These are phyloP conservation scores for Rhodocollybia butyracea DNA, from an alignment of 768 basidiomycete species.

Conservation along the genomic window DNA sequence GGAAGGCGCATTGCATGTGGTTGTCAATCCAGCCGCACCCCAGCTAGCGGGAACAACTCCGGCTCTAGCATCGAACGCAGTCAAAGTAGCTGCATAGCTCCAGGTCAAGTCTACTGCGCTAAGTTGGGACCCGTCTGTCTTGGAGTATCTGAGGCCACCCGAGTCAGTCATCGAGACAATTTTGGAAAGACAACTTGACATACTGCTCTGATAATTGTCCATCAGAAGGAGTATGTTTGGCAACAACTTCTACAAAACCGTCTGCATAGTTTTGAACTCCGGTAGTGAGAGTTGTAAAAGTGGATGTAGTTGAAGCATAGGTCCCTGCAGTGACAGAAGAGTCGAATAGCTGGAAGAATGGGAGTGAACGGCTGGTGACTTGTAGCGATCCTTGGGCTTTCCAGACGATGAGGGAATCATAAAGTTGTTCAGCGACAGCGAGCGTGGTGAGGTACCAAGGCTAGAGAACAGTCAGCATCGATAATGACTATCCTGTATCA, in stretches of 20 bases:
- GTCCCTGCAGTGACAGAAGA: constrained; percentile 20
- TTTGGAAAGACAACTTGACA: background rate
- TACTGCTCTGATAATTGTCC: constrained; percentile 31
- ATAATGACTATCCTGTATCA: background rate
- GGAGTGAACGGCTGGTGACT: constrained; percentile 58
- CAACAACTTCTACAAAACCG: constrained; percentile 53
- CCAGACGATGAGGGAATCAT: constrained; percentile 70
- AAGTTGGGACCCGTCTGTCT: constrained; percentile 42
- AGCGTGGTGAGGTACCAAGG: constrained; percentile 77
- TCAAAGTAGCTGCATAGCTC: constrained; percentile 72
- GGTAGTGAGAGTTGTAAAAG: constrained; percentile 43
- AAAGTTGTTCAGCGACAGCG: constrained; percentile 74
- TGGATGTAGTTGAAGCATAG: constrained; percentile 45
- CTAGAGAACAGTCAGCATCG: constrained; percentile 26
- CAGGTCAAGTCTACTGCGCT: constrained; percentile 72
- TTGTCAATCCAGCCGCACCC: constrained; percentile 59
- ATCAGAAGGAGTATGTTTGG: constrained; percentile 58
- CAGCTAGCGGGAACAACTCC: constrained; percentile 51
- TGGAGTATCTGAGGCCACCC: constrained; percentile 44
- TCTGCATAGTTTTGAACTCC: constrained; percentile 61
- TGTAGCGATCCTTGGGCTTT: constrained; percentile 42
- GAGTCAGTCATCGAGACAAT: background rate
- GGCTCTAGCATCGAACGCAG: constrained; percentile 43
- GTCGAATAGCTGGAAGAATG: constrained; percentile 65
- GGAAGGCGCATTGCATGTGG: constrained; percentile 27